Evolutionary conservation across 2,329 filamentous ascomycete genomes (phyloP).

Genomic region (Thielaviopsis populi): DNA sequence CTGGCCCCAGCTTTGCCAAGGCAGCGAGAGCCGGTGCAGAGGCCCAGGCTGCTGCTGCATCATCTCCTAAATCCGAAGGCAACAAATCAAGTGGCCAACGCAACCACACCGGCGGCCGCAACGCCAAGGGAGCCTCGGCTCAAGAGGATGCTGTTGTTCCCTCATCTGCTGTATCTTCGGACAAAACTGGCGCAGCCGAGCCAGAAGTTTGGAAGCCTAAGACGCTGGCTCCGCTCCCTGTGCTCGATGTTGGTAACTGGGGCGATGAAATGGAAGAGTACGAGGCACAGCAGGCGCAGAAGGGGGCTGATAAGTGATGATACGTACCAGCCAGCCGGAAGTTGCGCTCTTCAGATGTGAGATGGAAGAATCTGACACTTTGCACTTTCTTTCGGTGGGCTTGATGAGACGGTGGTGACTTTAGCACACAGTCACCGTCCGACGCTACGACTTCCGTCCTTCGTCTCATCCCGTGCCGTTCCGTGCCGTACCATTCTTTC

Average conservation of each 20-base stretch:
- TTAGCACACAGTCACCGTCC: too few species aligned
- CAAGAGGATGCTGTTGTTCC: neutral
- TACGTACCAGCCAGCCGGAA: neutral
- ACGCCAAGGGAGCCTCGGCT: constrained; percentile 14
- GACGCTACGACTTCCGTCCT: neutral
- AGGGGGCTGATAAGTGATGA: neutral
- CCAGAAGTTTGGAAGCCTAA: constrained; percentile 16
- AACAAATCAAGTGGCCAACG: neutral
- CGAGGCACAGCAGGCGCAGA: constrained; percentile 22
- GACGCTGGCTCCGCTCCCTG: constrained; percentile 24
- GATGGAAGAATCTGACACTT: neutral
- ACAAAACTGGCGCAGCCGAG: neutral
- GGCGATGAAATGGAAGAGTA: constrained; percentile 43
- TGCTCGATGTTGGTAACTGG: constrained; percentile 34
- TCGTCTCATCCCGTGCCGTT: neutral
- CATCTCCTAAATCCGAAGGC: constrained; percentile 19
- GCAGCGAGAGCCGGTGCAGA: constrained; percentile 15
- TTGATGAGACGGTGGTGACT: neutral
- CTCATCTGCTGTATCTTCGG: neutral
- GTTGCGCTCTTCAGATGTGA: neutral
- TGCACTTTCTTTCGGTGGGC: neutral
- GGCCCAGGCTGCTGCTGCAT: constrained; percentile 18
- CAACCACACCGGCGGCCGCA: too few species aligned
- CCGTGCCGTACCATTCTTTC: neutral
- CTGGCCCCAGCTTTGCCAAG: constrained; percentile 14